Evolutionary conservation across 805 yeast genomes (phyloP).

Genomic region (Ogataea pignaliae): DNA sequence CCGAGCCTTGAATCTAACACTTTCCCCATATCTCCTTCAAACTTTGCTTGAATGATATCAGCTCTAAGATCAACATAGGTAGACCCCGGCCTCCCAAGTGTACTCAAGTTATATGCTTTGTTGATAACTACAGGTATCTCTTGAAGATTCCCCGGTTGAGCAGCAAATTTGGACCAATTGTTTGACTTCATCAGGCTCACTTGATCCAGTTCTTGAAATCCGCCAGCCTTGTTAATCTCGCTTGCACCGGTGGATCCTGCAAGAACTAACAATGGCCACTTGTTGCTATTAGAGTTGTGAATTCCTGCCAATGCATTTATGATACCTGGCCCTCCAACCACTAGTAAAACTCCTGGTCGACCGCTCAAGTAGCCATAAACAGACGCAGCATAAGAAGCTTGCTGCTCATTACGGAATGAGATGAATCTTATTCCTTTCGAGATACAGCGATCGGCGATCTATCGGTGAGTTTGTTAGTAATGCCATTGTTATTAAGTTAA

Average conservation of each 20-base stretch:
- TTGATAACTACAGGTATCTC: slow-evolving; percentile 37
- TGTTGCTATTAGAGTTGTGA: slow-evolving; percentile 55
- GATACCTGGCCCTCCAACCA: slow-evolving; percentile 75
- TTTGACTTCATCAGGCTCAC: slow-evolving; percentile 36
- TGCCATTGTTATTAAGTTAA: too few relatives aligned
- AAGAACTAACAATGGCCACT: slow-evolving; percentile 61
- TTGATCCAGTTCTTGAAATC: slow-evolving; percentile 71
- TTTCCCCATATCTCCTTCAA: neutral
- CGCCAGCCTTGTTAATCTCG: slow-evolving; percentile 48
- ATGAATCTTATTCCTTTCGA: slow-evolving; percentile 51
- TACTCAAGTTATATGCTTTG: slow-evolving; percentile 42
- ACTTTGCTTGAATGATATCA: slow-evolving; percentile 40
- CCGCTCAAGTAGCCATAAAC: slow-evolving; percentile 63
- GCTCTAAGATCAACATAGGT: slow-evolving; percentile 66
- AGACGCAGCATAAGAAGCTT: slow-evolving; percentile 74
- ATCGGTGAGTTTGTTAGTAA: too few relatives aligned
- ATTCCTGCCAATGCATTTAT: slow-evolving; percentile 66
- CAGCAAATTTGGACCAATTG: slow-evolving; percentile 46
- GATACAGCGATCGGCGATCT: slow-evolving; percentile 56
- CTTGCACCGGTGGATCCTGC: slow-evolving; percentile 57
- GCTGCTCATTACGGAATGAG: slow-evolving; percentile 65
- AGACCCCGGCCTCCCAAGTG: slow-evolving; percentile 54
- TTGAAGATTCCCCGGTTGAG: slow-evolving; percentile 21
- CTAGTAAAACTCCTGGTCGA: slow-evolving; percentile 60
- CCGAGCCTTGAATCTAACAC: slow-evolving; percentile 19